A percentile compares a stretch with the other conserved stretches of the same genome.
Conservation (phyloP, 352 stramenopile species). For the Globisporangium viniferum region DNA sequence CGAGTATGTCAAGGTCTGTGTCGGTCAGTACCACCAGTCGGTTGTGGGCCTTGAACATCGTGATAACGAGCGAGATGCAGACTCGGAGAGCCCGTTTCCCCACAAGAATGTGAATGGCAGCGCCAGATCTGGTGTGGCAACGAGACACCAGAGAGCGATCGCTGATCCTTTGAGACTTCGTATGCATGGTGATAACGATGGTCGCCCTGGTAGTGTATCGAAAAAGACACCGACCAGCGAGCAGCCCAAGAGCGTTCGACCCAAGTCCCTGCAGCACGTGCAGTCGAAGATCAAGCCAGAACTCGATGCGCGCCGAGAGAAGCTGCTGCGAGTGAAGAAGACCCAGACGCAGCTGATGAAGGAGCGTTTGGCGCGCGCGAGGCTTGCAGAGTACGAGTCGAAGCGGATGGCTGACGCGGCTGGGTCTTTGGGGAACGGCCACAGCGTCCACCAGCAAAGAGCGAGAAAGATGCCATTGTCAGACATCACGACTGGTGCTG, state of each 20-base stretch:
- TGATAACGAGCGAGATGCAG: slow-evolving; percentile 3
- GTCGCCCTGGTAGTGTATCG: neutral
- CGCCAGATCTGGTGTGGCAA: neutral
- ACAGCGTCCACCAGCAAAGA: neutral
- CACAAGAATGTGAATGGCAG: neutral
- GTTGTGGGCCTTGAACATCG: neutral
- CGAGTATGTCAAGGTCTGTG: slow-evolving; percentile 45
- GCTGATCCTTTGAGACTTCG: neutral
- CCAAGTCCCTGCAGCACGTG: slow-evolving; percentile 34
- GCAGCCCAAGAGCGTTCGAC: neutral
- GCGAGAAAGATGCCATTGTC: slow-evolving; percentile 41
- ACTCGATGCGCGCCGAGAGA: slow-evolving; percentile 45
- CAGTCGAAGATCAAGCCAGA: slow-evolving; percentile 67
- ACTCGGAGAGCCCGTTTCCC: neutral
- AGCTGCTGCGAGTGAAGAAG: slow-evolving; percentile 72
- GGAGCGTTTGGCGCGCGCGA: slow-evolving; percentile 50
- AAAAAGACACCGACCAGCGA: neutral
- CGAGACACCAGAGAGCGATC: neutral
- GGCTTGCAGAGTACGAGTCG: slow-evolving; percentile 59
- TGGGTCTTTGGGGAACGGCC: neutral
- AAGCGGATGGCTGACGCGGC: slow-evolving; percentile 23
- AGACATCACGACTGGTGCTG: slow-evolving; percentile 59
- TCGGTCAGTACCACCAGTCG: slow-evolving; percentile 20
- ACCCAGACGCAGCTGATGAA: slow-evolving; percentile 74
- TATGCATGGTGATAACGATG: neutral